phyloP scores from a whole-genome alignment of 805 yeast species.

The Schwanniomyces sp. region DNA sequence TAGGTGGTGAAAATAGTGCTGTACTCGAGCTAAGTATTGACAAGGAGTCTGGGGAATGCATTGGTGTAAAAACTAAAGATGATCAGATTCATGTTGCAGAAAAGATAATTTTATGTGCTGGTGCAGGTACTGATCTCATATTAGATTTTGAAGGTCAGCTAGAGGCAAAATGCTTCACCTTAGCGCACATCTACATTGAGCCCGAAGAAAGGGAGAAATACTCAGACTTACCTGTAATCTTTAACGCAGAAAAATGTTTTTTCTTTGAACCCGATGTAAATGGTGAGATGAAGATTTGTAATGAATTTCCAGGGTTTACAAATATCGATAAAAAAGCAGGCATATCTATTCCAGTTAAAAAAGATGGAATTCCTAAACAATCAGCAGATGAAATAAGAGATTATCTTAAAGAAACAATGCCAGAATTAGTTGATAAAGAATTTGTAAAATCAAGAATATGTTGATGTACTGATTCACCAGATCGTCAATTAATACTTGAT shows the following conservation, averaged over 20 bases:
- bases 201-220: conserved; percentile 33
- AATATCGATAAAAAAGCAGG: conserved; percentile 10
- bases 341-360: conserved; percentile 9
- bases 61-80: not conserved
- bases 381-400: conserved; percentile 9
- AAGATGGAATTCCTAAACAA: conserved; percentile 10
- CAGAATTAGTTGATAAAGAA: conserved; percentile 7
- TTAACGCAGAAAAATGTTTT: conserved; percentile 43
- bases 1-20: not conserved
- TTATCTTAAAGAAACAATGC: conserved; percentile 11
- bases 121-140: conserved; percentile 37
- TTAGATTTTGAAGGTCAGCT: conserved; percentile 27
- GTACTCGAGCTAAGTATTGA: not conserved
- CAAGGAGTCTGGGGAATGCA: not conserved
- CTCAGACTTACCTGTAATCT: conserved; percentile 41
- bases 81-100: conserved; percentile 29
- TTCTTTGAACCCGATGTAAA: conserved; percentile 47
- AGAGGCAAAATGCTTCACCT: conserved; percentile 35
- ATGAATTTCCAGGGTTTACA: conserved; percentile 10
- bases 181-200: conserved; percentile 35
- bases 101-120: conserved; percentile 32
- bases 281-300: conserved; percentile 31
- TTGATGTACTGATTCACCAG: conserved; percentile 34
- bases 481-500: conserved; percentile 42
- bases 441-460: conserved; percentile 11